Evolutionary conservation across 306 rosid species (phyloP).

Genomic region (Begonia loranthoides): DNA sequence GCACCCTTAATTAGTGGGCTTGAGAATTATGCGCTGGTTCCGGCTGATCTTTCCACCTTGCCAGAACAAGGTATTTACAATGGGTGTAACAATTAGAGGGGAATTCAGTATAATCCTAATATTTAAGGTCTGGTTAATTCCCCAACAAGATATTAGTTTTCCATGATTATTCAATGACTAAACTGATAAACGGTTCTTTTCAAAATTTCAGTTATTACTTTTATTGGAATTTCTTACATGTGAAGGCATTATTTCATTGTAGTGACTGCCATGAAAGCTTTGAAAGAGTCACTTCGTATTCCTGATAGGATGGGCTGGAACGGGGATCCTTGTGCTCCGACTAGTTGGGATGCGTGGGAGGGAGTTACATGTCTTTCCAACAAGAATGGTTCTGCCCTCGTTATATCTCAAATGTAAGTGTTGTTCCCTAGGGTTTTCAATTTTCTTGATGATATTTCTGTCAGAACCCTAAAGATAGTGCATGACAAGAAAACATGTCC

Average conservation of each 20-base stretch:
- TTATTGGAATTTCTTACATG: not conserved
- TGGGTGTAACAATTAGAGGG: too few relatives aligned
- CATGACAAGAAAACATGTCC: not conserved
- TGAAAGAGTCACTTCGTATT: slow-evolving; percentile 72
- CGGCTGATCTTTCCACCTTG: slow-evolving; percentile 59
- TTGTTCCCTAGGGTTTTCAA: slow-evolving; percentile 1
- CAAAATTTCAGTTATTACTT: not conserved
- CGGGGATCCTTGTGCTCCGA: slow-evolving; percentile 99
- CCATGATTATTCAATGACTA: too few relatives aligned
- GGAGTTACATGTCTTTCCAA: slow-evolving; percentile 75
- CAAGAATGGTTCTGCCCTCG: slow-evolving; percentile 40
- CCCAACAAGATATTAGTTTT: too few relatives aligned
- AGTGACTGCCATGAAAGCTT: slow-evolving; percentile 71
- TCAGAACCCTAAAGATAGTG: too few relatives aligned
- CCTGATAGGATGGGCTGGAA: slow-evolving; percentile 99
- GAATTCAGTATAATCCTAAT: too few relatives aligned
- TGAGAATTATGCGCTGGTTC: slow-evolving; percentile 86
- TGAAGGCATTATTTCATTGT: slow-evolving; percentile 4
- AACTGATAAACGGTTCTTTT: too few relatives aligned
- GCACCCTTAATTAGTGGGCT: slow-evolving; percentile 61
- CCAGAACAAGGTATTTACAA: slow-evolving; percentile 60
- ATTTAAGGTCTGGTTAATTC: too few relatives aligned
- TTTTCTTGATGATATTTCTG: not conserved
- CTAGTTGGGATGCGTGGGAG: slow-evolving; percentile 97
- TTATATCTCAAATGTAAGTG: slow-evolving; percentile 77